Evolutionary conservation across 2,329 filamentous ascomycete species (phyloP).

Genomic region (Incumbomyces delicatus): DNA sequence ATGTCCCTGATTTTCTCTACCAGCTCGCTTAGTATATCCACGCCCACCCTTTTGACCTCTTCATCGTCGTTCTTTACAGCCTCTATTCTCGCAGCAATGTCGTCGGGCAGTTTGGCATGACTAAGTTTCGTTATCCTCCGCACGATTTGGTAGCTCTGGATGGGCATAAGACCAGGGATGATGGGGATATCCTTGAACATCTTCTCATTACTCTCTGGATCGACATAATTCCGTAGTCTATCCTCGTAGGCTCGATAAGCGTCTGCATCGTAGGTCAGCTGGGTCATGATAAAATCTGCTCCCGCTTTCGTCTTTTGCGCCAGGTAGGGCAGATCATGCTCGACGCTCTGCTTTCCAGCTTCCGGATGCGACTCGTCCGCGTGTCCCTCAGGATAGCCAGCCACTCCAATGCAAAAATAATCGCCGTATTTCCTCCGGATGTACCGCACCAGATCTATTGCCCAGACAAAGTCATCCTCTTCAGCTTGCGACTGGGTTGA

Average conservation of each 20-base stretch:
- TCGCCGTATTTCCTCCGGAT: conserved; percentile 78
- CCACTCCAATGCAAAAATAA: conserved; percentile 93
- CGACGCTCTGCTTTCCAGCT: conserved; percentile 47
- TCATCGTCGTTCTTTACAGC: conserved; percentile 38
- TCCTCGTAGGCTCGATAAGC: conserved; percentile 75
- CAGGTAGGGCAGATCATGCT: conserved; percentile 69
- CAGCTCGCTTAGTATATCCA: conserved; percentile 67
- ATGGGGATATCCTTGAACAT: conserved; percentile 80
- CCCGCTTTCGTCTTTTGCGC: conserved; percentile 85
- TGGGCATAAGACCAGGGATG: conserved; percentile 91
- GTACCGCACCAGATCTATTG: conserved; percentile 78
- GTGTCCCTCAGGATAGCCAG: conserved; percentile 91
- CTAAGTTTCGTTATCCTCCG: conserved; percentile 89
- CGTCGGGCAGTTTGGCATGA: conserved; percentile 68
- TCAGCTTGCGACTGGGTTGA: conserved; percentile 39
- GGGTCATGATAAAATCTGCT: conserved; percentile 97
- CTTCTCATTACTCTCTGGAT: conserved; percentile 40
- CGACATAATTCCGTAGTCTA: conserved; percentile 66
- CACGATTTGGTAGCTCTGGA: conserved; percentile 94
- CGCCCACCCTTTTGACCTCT: conserved; percentile 38
- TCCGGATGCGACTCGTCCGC: conserved; percentile 85
- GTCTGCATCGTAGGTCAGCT: conserved; percentile 85
- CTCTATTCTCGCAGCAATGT: conserved; percentile 55
- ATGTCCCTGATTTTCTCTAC: conserved; percentile 65
- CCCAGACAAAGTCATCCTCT: conserved; percentile 65